These are phyloP conservation scores for Trichosporon sp. DNA, from an alignment of 1,284 basidiomycete species.

Conservation along the genomic window DNA sequence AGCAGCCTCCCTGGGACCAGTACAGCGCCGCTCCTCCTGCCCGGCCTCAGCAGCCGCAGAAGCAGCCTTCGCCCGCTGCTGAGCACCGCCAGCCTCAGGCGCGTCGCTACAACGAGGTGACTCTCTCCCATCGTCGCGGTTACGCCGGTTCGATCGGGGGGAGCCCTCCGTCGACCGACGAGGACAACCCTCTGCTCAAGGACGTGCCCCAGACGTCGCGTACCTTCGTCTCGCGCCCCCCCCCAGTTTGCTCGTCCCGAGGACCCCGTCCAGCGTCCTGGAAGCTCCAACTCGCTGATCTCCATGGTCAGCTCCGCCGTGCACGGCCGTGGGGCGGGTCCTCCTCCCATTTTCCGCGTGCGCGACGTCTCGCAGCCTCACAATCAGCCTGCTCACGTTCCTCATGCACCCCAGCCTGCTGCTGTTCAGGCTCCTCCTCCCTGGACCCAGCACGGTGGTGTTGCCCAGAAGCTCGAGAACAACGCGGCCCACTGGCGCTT, in stretches of 20 bases:
- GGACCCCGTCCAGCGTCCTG: constrained; percentile 14
- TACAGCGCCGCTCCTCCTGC: neutral
- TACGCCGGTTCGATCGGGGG: constrained; percentile 33
- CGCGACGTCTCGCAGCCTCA: constrained; percentile 6
- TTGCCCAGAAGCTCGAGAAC: neutral
- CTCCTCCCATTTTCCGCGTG: neutral
- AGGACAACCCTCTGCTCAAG: constrained; percentile 37
- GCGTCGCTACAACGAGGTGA: neutral
- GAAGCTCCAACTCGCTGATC: constrained; percentile 20
- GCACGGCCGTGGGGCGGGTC: neutral
- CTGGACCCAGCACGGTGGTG: constrained; percentile 1
- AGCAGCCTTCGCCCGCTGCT: neutral
- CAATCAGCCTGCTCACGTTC: neutral
- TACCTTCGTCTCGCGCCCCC: constrained; percentile 23
- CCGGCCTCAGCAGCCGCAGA: neutral
- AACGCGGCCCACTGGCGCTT: constrained; percentile 8
- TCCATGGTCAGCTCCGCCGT: constrained; percentile 7
- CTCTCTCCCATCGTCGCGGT: neutral
- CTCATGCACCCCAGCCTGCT: neutral
- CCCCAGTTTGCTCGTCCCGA: constrained; percentile 19
- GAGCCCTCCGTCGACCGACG: constrained; percentile 44
- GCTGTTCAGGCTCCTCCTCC: neutral
- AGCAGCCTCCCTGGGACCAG: constrained; percentile 14
- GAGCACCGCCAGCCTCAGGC: neutral
- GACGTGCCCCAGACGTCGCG: constrained; percentile 24